Conservation (phyloP, 345 rosid genomes). For the Leavenworthia alabamica region DNA sequence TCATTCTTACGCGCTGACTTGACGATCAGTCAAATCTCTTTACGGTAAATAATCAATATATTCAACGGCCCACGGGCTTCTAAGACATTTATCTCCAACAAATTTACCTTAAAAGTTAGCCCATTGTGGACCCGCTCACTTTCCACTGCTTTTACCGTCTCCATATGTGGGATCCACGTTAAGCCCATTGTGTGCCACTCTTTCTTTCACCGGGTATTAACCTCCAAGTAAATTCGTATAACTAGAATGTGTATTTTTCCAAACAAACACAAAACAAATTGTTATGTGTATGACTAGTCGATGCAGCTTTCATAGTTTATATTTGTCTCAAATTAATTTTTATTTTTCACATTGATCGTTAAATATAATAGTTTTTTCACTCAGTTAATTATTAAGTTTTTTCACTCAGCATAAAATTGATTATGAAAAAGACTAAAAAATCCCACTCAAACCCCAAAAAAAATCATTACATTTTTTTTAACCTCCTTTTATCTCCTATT, state of each 20-base stretch:
- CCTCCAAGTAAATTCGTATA: too few species aligned
- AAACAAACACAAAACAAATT: too few species aligned
- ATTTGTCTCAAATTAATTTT: too few species aligned
- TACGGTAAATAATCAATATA: slow-evolving; percentile 5
- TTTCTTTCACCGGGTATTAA: neutral
- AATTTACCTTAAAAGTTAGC: slow-evolving; percentile 29
- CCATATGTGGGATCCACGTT: slow-evolving; percentile 27
- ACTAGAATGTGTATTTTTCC: too few species aligned
- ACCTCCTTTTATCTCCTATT: neutral
- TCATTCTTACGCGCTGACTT: slow-evolving; percentile 48
- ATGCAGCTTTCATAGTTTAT: neutral
- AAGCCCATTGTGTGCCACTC: slow-evolving; percentile 15
- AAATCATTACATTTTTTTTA: slow-evolving; percentile 11
- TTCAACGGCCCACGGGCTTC: slow-evolving; percentile 31
- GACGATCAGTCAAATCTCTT: slow-evolving; percentile 28
- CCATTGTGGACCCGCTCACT: slow-evolving; percentile 17
- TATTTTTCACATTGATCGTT: neutral
- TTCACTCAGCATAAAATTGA: neutral
- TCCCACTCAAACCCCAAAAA: neutral
- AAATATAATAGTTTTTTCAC: neutral
- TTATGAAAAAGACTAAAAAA: neutral
- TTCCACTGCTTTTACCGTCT: slow-evolving; percentile 16
- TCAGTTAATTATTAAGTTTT: neutral
- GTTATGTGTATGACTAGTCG: too few species aligned
- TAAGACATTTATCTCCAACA: slow-evolving; percentile 35